Evolutionary conservation across 2,329 filamentous ascomycete genomes (phyloP).

Genomic region (Botrytis deweyae): DNA sequence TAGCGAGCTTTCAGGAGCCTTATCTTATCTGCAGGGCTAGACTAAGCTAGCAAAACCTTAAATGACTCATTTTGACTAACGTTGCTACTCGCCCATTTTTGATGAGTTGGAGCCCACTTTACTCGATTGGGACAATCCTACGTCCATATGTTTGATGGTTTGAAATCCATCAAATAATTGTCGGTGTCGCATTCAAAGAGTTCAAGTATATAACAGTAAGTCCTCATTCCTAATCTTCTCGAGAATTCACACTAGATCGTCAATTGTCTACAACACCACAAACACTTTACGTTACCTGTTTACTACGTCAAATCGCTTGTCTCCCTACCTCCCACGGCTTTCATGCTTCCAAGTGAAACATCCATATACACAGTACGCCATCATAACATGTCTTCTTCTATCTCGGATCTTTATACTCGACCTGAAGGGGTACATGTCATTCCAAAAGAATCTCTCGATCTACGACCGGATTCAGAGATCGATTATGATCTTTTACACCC

Average conservation of each 20-base stretch:
- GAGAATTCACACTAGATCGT: background rate
- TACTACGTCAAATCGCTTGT: too few species aligned
- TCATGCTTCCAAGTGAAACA: background rate
- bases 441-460: conserved; percentile 44
- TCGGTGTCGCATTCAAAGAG: background rate
- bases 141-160: background rate
- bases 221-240: background rate
- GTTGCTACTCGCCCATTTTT: background rate
- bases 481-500: conserved; percentile 46
- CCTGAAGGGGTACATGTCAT: conserved; percentile 46
- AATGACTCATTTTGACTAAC: conserved; percentile 5
- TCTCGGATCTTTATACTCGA: conserved; percentile 36
- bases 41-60: background rate
- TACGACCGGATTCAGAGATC: conserved; percentile 48
- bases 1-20: background rate
- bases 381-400: conserved; percentile 28
- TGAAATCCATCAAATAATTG: background rate
- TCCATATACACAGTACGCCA: background rate
- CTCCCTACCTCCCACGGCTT: background rate
- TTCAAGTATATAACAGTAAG: background rate
- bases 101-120: background rate
- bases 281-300: background rate
- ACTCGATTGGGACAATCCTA: background rate
- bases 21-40: background rate
- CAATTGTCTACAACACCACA: background rate